Conservation (phyloP, 495 filamentous ascomycete species). For the Tuber borchii region DNA sequence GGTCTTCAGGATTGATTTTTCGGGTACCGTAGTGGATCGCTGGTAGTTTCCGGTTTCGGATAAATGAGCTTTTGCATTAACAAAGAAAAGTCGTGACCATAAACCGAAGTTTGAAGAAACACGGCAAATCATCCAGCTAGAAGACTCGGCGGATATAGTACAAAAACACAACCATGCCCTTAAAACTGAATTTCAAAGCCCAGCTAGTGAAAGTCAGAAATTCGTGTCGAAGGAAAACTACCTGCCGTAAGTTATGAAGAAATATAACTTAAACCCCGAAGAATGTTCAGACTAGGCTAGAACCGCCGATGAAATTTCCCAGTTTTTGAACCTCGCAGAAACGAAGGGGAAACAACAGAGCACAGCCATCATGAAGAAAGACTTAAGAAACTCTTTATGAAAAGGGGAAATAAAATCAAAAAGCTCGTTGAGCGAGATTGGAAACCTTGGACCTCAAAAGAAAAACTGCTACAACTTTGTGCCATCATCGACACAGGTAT, state of each 20-base stretch:
- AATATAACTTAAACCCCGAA: neutral
- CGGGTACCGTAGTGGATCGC: neutral
- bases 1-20: neutral
- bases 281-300: neutral
- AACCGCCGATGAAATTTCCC: neutral
- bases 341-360: neutral
- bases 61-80: neutral
- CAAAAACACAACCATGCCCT: constrained; percentile 10
- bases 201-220: neutral
- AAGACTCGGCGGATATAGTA: constrained; percentile 1
- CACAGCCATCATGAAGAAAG: neutral
- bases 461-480: neutral
- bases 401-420: neutral
- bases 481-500: neutral
- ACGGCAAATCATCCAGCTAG: neutral
- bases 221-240: constrained; percentile 11
- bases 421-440: neutral
- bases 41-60: neutral
- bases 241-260: neutral
- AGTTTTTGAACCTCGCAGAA: neutral
- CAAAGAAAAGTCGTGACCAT: neutral
- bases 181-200: neutral
- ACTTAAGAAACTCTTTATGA: neutral
- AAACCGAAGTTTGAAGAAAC: constrained; percentile 9
- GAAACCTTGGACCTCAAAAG: neutral